These are phyloP conservation scores for Barnettozyma siamensis DNA, from an alignment of 805 yeast genomes.

Conservation along the genomic window DNA sequence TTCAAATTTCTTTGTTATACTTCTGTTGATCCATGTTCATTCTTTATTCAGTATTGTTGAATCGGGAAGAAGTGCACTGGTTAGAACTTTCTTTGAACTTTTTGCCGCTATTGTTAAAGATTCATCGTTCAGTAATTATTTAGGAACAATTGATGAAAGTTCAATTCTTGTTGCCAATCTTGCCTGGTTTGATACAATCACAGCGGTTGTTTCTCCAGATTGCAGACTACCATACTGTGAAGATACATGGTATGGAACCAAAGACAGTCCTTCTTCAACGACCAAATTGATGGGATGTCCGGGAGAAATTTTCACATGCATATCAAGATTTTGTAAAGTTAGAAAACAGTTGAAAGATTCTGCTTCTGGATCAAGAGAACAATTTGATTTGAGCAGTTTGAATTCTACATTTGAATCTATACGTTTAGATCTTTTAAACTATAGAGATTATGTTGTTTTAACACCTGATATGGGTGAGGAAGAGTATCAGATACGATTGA, in stretches of 20 bases:
- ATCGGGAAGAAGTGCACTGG: constrained; percentile 47
- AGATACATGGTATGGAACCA: constrained; percentile 47
- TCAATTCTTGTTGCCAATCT: constrained; percentile 45
- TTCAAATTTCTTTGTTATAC: constrained; percentile 41
- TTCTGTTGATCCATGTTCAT: constrained; percentile 49
- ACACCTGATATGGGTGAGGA: constrained; percentile 14
- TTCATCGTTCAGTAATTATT: constrained; percentile 35
- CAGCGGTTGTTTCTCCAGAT: constrained; percentile 52
- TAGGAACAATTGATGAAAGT: constrained; percentile 43
- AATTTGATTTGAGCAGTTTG: constrained; percentile 10
- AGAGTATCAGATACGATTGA: constrained; percentile 36
- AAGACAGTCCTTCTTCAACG: constrained; percentile 38
- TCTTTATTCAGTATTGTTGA: constrained; percentile 47
- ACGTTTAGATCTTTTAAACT: constrained; percentile 33
- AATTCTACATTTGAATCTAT: constrained; percentile 28
- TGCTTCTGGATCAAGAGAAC: constrained; percentile 4
- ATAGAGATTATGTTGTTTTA: constrained; percentile 41
- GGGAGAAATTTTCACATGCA: constrained; percentile 45
- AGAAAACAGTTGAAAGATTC: constrained; percentile 24
- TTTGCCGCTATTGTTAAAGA: constrained; percentile 47
- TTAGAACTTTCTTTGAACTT: constrained; percentile 42
- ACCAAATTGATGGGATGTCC: constrained; percentile 57
- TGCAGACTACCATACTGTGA: constrained; percentile 49
- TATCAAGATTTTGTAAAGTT: constrained; percentile 39
- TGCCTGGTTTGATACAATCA: constrained; percentile 55